Evolutionary conservation across 257 asterid genomes (phyloP).

Genomic region (Solanum bukasovii): DNA sequence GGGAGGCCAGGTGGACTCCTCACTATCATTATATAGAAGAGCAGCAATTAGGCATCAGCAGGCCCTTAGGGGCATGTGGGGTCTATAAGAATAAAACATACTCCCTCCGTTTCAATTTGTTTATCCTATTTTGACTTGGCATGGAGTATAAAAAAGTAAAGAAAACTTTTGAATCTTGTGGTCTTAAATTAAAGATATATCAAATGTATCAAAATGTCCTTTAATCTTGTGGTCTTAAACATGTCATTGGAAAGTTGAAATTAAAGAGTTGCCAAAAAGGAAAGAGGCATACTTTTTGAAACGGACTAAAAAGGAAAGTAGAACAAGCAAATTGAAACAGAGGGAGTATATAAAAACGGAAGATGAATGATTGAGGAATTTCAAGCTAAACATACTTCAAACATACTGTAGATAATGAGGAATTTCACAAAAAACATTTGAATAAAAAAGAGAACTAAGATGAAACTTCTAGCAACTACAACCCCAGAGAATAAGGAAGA

Average conservation of each 20-base stretch:
- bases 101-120: not conserved
- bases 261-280: not conserved
- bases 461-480: not conserved
- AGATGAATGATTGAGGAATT: not conserved
- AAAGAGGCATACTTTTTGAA: not conserved
- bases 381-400: not conserved
- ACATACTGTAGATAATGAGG: not conserved
- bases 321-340: not conserved
- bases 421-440: not conserved
- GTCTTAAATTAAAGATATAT: not conserved
- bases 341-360: not conserved
- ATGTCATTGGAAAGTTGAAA: not conserved
- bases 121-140: not conserved
- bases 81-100: not conserved
- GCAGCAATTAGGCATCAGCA: not conserved
- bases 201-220: not conserved
- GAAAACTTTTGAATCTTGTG: not conserved
- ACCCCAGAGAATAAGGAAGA: not conserved
- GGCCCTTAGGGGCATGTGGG: not conserved
- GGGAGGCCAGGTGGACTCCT: not conserved
- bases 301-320: not conserved
- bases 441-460: not conserved
- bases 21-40: not conserved
- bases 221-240: not conserved
- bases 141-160: not conserved